Conservation (phyloP, 345 rosid species). For the Boechera retrofracta region DNA sequence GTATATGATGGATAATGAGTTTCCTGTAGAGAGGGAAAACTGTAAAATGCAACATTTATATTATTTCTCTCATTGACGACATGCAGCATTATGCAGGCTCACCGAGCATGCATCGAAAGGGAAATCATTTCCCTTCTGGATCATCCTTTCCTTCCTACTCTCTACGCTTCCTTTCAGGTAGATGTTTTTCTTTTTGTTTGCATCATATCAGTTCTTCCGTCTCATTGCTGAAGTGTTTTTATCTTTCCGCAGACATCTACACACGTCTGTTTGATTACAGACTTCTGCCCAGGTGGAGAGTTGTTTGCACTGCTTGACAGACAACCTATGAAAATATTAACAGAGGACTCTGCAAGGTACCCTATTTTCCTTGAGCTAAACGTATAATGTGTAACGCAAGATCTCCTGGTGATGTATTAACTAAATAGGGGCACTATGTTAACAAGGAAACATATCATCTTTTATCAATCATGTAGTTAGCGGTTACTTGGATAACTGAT, state of each 20-base stretch:
- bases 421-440: not conserved
- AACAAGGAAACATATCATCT: not conserved
- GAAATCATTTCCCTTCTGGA: slow-evolving; percentile 88
- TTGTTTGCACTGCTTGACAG: slow-evolving; percentile 87
- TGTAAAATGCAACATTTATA: slow-evolving; percentile 7
- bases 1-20: slow-evolving; percentile 47
- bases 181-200: slow-evolving; percentile 7
- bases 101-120: slow-evolving; percentile 92
- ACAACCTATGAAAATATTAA: slow-evolving; percentile 87
- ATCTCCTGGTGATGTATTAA: slow-evolving; percentile 10
- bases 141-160: slow-evolving; percentile 95
- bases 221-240: slow-evolving; percentile 30
- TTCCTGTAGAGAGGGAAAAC: slow-evolving; percentile 25
- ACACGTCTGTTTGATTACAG: slow-evolving; percentile 94
- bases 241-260: slow-evolving; percentile 77
- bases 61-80: slow-evolving; percentile 43
- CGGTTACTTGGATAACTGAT: not conserved
- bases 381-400: slow-evolving; percentile 16
- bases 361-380: not conserved
- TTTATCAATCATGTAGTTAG: not conserved
- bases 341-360: slow-evolving; percentile 91
- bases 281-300: slow-evolving; percentile 97
- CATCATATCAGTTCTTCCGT: slow-evolving; percentile 7
- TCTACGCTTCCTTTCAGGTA: slow-evolving; percentile 94
- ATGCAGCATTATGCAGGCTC: slow-evolving; percentile 63